Evolutionary conservation across 176 grass and related monocot genomes (phyloP).

Genomic region (barley (Hordeum vulgare)): DNA sequence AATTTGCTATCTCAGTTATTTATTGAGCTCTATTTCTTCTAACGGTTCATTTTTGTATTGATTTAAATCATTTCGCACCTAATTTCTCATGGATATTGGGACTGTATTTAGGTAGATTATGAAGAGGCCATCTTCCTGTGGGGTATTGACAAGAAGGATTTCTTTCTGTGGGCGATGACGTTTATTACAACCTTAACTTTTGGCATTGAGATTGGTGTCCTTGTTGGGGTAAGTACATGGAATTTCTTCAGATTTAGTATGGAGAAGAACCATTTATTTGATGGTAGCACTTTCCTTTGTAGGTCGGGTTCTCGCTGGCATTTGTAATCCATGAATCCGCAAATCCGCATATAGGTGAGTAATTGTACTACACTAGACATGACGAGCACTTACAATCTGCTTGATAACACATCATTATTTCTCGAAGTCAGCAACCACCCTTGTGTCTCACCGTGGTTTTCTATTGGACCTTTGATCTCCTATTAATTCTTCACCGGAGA

Average conservation of each 20-base stretch:
- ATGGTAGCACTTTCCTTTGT: conserved; percentile 15
- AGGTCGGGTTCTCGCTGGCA: conserved; percentile 90
- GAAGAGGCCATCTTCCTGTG: conserved; percentile 90
- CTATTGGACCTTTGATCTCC: not conserved
- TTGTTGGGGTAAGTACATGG: conserved; percentile 65
- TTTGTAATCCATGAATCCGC: conserved; percentile 97
- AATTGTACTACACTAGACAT: not conserved
- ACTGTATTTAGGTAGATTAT: conserved; percentile 73
- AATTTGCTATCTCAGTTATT: not conserved
- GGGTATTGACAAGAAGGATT: conserved; percentile 91
- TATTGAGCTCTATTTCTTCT: conserved; percentile 4
- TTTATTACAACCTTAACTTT: conserved; percentile 70
- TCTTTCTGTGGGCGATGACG: conserved; percentile 86
- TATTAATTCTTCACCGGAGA: not conserved
- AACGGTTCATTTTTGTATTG: not conserved
- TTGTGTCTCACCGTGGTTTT: not conserved
- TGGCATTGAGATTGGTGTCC: conserved; percentile 94
- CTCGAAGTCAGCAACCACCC: not conserved
- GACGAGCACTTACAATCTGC: no score
- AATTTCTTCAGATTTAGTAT: not conserved
- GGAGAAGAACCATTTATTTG: not conserved
- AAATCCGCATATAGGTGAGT: conserved; percentile 92
- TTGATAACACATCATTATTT: not conserved
- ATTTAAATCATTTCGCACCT: not conserved
- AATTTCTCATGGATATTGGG: conserved; percentile 13